phyloP scores from a whole-genome alignment of 2,329 filamentous ascomycete genomes.

The Xylaria sp. region DNA sequence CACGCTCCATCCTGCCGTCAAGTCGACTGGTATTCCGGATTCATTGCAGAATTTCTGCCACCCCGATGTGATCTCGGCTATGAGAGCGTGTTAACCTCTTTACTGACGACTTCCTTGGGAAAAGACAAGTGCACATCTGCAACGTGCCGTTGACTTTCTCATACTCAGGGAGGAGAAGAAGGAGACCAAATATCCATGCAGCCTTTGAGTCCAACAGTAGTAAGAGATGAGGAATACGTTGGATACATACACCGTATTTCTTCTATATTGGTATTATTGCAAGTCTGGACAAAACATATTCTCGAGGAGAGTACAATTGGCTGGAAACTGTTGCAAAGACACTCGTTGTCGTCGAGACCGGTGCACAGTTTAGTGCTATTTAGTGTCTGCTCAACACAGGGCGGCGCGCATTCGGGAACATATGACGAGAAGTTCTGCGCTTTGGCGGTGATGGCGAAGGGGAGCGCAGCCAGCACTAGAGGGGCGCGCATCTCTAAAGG shows the following conservation, averaged over 20 bases:
- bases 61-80: slow-evolving; percentile 29
- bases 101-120: background rate
- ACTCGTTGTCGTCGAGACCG: slow-evolving; percentile 38
- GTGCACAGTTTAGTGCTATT: slow-evolving; percentile 32
- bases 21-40: slow-evolving; percentile 16
- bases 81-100: slow-evolving; percentile 19
- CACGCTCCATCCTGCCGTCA: background rate
- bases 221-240: slow-evolving; percentile 4
- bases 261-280: slow-evolving; percentile 5
- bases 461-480: slow-evolving; percentile 10
- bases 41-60: slow-evolving; percentile 34
- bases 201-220: background rate
- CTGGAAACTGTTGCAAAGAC: slow-evolving; percentile 40
- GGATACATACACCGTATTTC: slow-evolving; percentile 29
- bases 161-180: background rate
- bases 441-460: slow-evolving; percentile 15
- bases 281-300: slow-evolving; percentile 32
- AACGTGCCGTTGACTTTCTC: background rate
- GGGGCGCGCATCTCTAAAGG: slow-evolving; percentile 20
- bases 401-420: slow-evolving; percentile 40
- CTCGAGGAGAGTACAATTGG: slow-evolving; percentile 30
- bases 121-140: background rate
- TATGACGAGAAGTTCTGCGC: slow-evolving; percentile 41
- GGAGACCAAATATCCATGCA: background rate
- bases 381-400: slow-evolving; percentile 39